These are phyloP conservation scores for Nemania bipapillata DNA, from an alignment of 2,329 filamentous ascomycete genomes.

Conservation along the genomic window DNA sequence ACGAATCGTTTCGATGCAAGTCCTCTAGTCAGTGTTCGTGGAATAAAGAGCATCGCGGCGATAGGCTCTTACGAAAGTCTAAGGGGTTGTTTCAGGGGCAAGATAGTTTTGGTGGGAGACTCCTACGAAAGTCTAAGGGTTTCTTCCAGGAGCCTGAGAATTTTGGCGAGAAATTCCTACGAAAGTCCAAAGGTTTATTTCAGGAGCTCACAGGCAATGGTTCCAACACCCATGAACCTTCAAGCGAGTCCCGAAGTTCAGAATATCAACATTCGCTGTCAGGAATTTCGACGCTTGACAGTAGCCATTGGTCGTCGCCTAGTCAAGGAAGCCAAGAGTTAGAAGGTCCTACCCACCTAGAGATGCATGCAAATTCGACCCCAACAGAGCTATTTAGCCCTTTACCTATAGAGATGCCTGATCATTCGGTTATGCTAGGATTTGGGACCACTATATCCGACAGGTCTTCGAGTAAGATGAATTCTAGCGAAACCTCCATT, in stretches of 20 bases:
- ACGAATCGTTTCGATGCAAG: constrained; percentile 27
- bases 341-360: too few species aligned
- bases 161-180: constrained; percentile 1
- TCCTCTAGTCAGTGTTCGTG: constrained; percentile 38
- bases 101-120: background rate
- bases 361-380: background rate
- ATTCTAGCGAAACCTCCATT: background rate
- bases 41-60: constrained; percentile 25
- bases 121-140: constrained; percentile 12
- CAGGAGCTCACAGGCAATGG: background rate
- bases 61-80: constrained; percentile 7
- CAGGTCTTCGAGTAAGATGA: background rate
- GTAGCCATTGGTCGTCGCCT: background rate
- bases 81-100: constrained; percentile 6
- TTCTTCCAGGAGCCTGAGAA: too few species aligned
- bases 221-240: too few species aligned
- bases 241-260: too few species aligned
- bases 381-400: background rate
- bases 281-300: background rate
- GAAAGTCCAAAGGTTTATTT: constrained; percentile 16
- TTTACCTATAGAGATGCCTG: too few species aligned
- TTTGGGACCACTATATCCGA: background rate
- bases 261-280: too few species aligned
- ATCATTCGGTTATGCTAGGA: background rate
- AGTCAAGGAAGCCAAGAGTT: too few species aligned